Base-by-base conservation (phyloP, 805 yeast species). In the Yarrowia hollandica region DNA sequence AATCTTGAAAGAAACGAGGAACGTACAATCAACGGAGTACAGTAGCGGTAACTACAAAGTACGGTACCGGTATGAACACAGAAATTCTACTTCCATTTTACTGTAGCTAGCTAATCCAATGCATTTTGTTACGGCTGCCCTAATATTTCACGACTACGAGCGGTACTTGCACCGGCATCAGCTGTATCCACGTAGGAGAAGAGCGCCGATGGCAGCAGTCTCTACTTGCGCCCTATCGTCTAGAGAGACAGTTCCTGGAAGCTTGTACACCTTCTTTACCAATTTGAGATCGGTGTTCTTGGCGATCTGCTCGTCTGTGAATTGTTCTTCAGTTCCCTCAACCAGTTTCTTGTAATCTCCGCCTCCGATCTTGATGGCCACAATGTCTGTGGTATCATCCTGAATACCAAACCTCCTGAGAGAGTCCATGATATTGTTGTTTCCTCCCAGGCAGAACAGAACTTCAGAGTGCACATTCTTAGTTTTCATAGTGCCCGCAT, bases 391-490 rank as follows among this genome's bases (percentile, higher is more conserved):
- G 2, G 82, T 71, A 3, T 74, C 72, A 28, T 77, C 79, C 56
- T 82, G 80, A 15, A 88, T 76, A 10, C 96, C 96, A 71, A 87
- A 86, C 64, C 80, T 76, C 63, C 78, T 81, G 62, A 88, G 74
- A 0, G 90, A 85, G 61, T 88, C 94, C 74, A 81, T 78, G 35
- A 85, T 84, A 54, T 66, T 66, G 56, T 64, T 66, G 30, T 57
- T 65, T 7, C 92, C 89, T 1, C 90, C 82, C 61, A 89, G 72
- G 60, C 83, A 80, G 66, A 84, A 80, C 21, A 88, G 79, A 35
- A 86, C 75, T 66, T 89, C 96, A 0, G 94, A 83, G 67, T 87
- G 86, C 28, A 88, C 64, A 0, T 83, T 78, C 64, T 79, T 82
- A 9, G 96, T 84, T 63, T 84, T 78, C 75, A 81, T 76, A 46